Conservation (phyloP, 306 rosid species). For the Arachis hypogaea region DNA sequence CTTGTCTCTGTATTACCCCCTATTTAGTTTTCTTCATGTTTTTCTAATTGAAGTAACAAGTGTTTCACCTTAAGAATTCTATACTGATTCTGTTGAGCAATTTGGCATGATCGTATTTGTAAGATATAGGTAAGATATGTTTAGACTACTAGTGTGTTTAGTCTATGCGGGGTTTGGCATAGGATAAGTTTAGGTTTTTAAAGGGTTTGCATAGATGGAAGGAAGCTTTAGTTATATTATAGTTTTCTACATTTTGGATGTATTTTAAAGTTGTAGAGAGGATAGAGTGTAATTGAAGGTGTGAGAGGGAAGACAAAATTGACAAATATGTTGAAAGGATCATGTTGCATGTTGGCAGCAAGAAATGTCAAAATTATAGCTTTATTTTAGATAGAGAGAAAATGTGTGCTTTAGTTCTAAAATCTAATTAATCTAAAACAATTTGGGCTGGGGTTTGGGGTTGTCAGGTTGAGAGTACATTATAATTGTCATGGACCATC, state of each 20-base stretch:
- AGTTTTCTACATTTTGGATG: neutral
- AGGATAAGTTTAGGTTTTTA: constrained; percentile 23
- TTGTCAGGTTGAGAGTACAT: constrained; percentile 11
- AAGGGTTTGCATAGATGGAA: constrained; percentile 21
- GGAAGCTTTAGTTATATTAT: neutral
- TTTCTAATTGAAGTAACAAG: constrained; percentile 15
- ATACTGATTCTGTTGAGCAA: constrained; percentile 15
- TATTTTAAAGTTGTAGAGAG: constrained; percentile 22
- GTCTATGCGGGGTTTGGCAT: constrained; percentile 6
- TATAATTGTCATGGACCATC: neutral
- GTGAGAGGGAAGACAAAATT: neutral
- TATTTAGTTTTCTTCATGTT: constrained; percentile 21
- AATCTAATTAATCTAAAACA: constrained; percentile 10
- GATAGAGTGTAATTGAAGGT: neutral
- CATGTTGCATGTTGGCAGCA: constrained; percentile 8
- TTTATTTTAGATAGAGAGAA: constrained; percentile 11
- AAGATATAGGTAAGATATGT: neutral
- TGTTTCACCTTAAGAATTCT: neutral
- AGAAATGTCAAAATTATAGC: neutral
- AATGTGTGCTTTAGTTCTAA: constrained; percentile 14
- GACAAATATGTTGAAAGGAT: constrained; percentile 6
- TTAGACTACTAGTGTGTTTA: neutral
- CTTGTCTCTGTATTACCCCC: neutral
- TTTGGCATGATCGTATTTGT: constrained; percentile 13
- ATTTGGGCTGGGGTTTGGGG: neutral